Conservation (phyloP, 1,284 basidiomycete genomes). For the Naganishia liquefaciens region DNA sequence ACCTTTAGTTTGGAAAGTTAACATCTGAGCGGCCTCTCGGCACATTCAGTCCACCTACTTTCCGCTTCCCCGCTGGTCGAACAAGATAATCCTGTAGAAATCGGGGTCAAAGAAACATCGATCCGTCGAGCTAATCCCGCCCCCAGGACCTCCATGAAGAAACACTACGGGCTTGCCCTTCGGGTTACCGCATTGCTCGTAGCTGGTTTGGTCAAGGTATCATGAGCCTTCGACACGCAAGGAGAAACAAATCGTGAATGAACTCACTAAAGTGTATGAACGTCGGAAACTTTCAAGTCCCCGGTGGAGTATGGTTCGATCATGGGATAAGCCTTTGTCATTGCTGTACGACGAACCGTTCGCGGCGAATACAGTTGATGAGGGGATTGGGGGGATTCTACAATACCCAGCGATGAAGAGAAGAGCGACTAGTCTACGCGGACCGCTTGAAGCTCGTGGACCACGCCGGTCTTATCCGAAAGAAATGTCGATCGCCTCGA, state of each 20-base stretch:
- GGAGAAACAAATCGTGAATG: not conserved
- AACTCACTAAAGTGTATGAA: slow-evolving; percentile 76
- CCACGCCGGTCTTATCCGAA: slow-evolving; percentile 4
- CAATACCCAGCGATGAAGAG: too few relatives aligned
- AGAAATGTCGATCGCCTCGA: not conserved
- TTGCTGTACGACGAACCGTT: not conserved
- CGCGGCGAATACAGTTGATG: not conserved
- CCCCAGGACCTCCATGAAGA: slow-evolving; percentile 44
- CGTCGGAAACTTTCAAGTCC: slow-evolving; percentile 68
- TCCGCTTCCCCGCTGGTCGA: slow-evolving; percentile 86
- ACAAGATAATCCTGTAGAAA: slow-evolving; percentile 67
- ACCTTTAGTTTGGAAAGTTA: not conserved
- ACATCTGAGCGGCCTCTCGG: slow-evolving; percentile 31
- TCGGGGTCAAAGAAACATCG: slow-evolving; percentile 76
- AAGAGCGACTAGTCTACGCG: not conserved
- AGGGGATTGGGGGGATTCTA: not conserved
- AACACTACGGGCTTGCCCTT: slow-evolving; percentile 69
- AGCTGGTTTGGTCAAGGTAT: slow-evolving; percentile 57
- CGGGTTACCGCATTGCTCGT: slow-evolving; percentile 75
- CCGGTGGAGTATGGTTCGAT: slow-evolving; percentile 67
- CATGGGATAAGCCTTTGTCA: slow-evolving; percentile 59
- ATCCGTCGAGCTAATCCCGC: slow-evolving; percentile 57
- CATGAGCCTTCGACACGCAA: not conserved
- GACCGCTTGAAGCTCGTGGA: not conserved
- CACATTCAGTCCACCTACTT: slow-evolving; percentile 70